Conservation (phyloP, 2,329 filamentous ascomycete genomes). For the Alternaria longipes region DNA sequence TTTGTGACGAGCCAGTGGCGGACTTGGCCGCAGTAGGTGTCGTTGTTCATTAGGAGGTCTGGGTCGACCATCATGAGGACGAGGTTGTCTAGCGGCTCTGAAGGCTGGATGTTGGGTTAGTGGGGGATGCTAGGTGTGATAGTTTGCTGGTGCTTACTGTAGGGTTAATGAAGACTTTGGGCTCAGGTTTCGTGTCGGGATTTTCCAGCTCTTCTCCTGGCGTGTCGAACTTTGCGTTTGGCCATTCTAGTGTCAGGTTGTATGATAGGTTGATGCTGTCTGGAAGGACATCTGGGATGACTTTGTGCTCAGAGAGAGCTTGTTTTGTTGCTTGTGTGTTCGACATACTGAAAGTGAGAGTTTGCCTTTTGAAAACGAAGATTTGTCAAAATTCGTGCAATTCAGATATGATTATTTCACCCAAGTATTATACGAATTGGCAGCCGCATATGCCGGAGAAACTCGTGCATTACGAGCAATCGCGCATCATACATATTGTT, state of each 20-base stretch:
- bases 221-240: constrained; percentile 21
- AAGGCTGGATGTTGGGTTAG: constrained; percentile 17
- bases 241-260: constrained; percentile 25
- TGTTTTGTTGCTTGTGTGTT: constrained; percentile 14
- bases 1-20: constrained; percentile 37
- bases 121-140: neutral
- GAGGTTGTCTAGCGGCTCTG: constrained; percentile 20
- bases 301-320: constrained; percentile 20
- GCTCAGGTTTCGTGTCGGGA: constrained; percentile 30
- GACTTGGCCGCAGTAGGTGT: constrained; percentile 34
- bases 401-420: neutral
- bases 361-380: too few species aligned
- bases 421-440: neutral
- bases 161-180: constrained; percentile 23
- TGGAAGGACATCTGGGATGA: constrained; percentile 31
- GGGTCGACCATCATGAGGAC: constrained; percentile 33
- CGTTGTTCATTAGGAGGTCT: constrained; percentile 34
- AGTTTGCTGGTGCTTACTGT: constrained; percentile 1
- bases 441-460: neutral
- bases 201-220: constrained; percentile 25
- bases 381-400: neutral
- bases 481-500: neutral
- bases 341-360: constrained; percentile 3
- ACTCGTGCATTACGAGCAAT: neutral
- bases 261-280: constrained; percentile 19